Base-by-base conservation (phyloP, 257 asterid species). In the Lithospermum erythrorhizon region DNA sequence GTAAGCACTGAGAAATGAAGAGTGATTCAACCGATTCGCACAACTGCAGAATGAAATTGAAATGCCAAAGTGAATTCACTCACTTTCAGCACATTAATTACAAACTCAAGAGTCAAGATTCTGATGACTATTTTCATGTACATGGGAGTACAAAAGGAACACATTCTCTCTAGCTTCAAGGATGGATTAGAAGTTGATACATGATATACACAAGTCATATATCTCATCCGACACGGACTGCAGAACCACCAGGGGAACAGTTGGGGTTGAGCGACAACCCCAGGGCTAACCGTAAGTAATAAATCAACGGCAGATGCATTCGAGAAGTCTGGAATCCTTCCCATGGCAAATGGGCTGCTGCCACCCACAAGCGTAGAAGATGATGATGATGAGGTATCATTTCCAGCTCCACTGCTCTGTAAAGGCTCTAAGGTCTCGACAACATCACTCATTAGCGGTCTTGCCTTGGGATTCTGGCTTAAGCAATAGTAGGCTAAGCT, bases 361-460 rank as follows among this genome's bases (percentile, higher is more conserved):
- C 82, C 70, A 55, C 87, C 76, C 22, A 82, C 59, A 53, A 78
- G 80, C 3, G 80, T 68, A n/a, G 85, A 71, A 19, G 82, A 63
- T 5, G 81, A 73, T 14, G 77, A 68, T 20, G 82, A 68, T 15
- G 94, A 79, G 61, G 78, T 72, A 61, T 81, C 97, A 64, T 76
- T 58, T 32, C 64, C 73, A 21, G 86, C 84, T 45, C 67, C 54
- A 27, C 68, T 83, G 72, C 81, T 68, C 55, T 93, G 99, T 19
- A 93, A 68, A 47, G 97, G 99, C 71, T 93, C 99, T 78, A 93
- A 75, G 23, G 96, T 89, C 77, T 93, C 97, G 13, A 93, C 99
- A 60, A 93, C 97, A 30, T 93, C 99, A 57, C 97, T 93, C 99
- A 93, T 93, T 68, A 93, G 75, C 37, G 97, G 99, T 61, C 99